A percentile compares a stretch with the other conserved stretches of the same genome.
Evolutionary conservation across 2,329 filamentous ascomycete species (phyloP).

Genomic region (Chaetomiaceae sp.): DNA sequence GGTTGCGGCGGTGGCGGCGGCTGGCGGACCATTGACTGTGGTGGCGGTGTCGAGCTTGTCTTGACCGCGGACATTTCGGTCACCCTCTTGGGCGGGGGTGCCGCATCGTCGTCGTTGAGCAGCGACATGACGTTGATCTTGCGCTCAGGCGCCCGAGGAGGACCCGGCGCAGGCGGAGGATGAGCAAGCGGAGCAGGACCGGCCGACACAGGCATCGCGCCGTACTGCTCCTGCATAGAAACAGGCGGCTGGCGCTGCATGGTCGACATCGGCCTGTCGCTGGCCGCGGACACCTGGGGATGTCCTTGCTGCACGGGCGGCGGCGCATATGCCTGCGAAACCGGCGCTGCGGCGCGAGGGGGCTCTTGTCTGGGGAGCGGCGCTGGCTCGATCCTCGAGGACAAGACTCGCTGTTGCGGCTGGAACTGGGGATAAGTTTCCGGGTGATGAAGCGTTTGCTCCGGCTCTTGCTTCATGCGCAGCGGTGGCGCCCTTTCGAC

Average conservation of each 20-base stretch:
- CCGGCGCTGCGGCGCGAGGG: slow-evolving; percentile 33
- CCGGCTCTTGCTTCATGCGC: slow-evolving; percentile 47
- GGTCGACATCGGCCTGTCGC: slow-evolving; percentile 34
- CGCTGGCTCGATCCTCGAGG: slow-evolving; percentile 36
- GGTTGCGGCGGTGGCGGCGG: slow-evolving; percentile 35
- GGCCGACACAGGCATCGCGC: slow-evolving; percentile 11
- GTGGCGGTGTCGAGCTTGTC: slow-evolving; percentile 47
- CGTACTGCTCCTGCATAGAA: slow-evolving; percentile 23
- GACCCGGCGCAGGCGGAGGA: slow-evolving; percentile 35
- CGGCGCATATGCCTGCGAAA: slow-evolving; percentile 30
- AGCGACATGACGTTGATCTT: slow-evolving; percentile 61
- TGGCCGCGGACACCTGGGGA: neutral
- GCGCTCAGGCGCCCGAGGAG: slow-evolving; percentile 41
- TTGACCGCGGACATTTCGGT: slow-evolving; percentile 39
- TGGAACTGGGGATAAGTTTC: slow-evolving; percentile 37
- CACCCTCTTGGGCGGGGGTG: slow-evolving; percentile 44
- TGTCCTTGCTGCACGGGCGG: slow-evolving; percentile 31
- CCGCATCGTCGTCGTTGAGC: slow-evolving; percentile 53
- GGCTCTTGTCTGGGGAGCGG: slow-evolving; percentile 38
- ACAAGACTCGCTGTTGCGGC: slow-evolving; percentile 34
- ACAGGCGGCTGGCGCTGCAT: slow-evolving; percentile 32
- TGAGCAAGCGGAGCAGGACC: slow-evolving; percentile 31
- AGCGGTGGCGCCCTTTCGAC: slow-evolving; percentile 23
- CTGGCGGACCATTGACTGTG: slow-evolving; percentile 37
- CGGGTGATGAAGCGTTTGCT: slow-evolving; percentile 36